Evolutionary conservation across 2,329 filamentous ascomycete species (phyloP).

Genomic region (Pseudopithomyces maydicus): DNA sequence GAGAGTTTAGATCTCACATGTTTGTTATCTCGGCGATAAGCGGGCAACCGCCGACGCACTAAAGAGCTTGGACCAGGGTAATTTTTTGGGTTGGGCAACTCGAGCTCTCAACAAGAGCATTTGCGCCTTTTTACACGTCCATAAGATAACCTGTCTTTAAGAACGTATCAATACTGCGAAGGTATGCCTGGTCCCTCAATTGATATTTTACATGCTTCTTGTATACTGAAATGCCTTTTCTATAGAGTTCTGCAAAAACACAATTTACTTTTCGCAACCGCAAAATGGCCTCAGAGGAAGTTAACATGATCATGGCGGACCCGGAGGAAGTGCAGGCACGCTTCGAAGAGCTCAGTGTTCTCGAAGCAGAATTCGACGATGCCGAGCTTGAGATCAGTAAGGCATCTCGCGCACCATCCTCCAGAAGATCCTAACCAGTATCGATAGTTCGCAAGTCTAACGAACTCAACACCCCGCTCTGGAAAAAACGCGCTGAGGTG

Average conservation of each 20-base stretch:
- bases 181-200: not conserved
- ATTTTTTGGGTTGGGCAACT: not conserved
- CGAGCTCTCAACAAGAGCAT: not conserved
- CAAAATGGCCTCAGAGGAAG: conserved; percentile 28
- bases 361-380: conserved; percentile 85
- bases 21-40: not conserved
- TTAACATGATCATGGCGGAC: conserved; percentile 10
- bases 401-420: conserved; percentile 5
- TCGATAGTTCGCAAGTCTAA: conserved; percentile 73
- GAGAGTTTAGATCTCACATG: too few relatives aligned
- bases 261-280: conserved; percentile 6
- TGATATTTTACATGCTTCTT: not conserved
- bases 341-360: conserved; percentile 77
- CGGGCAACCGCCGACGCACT: conserved; percentile 1
- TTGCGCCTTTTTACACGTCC: not conserved
- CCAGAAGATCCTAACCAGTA: conserved; percentile 13
- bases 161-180: not conserved
- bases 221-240: conserved; percentile 20
- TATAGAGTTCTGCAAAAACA: conserved; percentile 15
- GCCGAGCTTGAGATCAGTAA: conserved; percentile 82
- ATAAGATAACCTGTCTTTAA: not conserved
- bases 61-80: conserved; percentile 4
- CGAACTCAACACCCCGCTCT: conserved; percentile 70
- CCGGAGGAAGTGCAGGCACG: conserved; percentile 35
- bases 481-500: conserved; percentile 73